Evolutionary conservation across 768 basidiomycete genomes (phyloP), one percentile per base, ranked within the genome.

Genomic region (Kwoniella shandongensis): DNA sequence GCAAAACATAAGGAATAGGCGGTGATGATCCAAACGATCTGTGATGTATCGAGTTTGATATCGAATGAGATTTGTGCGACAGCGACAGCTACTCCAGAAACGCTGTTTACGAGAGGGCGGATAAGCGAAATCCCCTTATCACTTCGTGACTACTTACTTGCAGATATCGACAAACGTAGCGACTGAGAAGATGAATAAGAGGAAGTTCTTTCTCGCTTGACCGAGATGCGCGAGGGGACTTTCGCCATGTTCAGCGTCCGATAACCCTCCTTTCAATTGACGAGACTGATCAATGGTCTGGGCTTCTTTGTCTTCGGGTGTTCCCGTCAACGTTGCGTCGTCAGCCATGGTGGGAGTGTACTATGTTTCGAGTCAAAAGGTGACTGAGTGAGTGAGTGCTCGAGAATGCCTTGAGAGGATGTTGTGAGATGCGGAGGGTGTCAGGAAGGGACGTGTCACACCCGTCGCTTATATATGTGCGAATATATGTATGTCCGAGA

Each of bases 21-120:
- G 6, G 70, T 72, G 55, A 69, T 72, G 55, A 69, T 67, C 71
- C 68, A 73, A 17, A 69, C 68, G 8, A 66, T 38, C 50, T 73
- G 71, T 17, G 60, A 63, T 13, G 61, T 29, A 17, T 56, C 59
- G 8, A 73, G 57, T 11, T 49, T 54, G 42, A 62, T 64, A 51
- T 73, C 71, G 4, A 20, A 10, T 2, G 54, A 36, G 39, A 73
- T 73, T 38, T 67, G 54, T 8, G 71, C 63, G 36, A 73, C 71
- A n/a, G 70, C 70, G 2, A 72, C 44, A 4, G 59, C 68, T 1
- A 69, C 68, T 32, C 70, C 70, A 11, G 63, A 65, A 10, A 72
- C 67, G 96, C 94, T 97, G 69, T n/a, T n/a, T n/a, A n/a, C n/a
- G n/a, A n/a, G 5, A 26, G n/a, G n/a, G n/a, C n/a, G 22, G 44